phyloP scores from a whole-genome alignment of 495 filamentous ascomycete species.

The Letharia columbiana region DNA sequence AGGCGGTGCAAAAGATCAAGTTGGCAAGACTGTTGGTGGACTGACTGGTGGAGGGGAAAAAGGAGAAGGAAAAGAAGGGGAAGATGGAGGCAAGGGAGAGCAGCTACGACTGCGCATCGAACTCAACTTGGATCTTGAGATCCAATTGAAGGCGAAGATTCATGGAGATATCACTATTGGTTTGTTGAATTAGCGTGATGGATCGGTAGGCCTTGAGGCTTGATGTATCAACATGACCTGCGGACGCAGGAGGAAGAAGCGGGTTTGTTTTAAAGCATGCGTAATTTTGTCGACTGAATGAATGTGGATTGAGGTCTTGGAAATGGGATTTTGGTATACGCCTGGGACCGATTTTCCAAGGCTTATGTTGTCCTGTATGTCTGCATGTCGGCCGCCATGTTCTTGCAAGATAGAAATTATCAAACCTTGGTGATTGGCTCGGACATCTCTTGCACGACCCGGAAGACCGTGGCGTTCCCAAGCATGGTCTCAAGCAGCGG shows the following conservation, averaged over 20 bases:
- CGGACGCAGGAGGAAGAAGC: neutral
- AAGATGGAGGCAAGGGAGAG: constrained; percentile 19
- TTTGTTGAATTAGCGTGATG: constrained; percentile 45
- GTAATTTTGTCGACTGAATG: neutral
- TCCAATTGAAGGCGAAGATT: constrained; percentile 86
- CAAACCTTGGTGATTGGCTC: neutral
- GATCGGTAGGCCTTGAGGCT: neutral
- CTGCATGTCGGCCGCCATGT: neutral
- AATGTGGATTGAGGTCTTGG: neutral
- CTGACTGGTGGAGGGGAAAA: constrained; percentile 20
- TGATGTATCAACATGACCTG: neutral
- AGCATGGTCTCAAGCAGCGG: neutral
- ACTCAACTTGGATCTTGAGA: constrained; percentile 83
- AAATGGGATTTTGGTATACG: neutral
- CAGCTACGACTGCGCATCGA: constrained; percentile 69
- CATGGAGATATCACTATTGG: constrained; percentile 83
- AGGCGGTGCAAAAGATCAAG: constrained; percentile 26
- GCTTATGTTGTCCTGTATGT: neutral
- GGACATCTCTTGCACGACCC: too few relatives aligned
- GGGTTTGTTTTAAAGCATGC: neutral
- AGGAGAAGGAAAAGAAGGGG: constrained; percentile 11
- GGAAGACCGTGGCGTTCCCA: neutral
- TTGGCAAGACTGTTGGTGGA: constrained; percentile 22
- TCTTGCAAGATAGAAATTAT: neutral
- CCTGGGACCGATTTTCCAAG: neutral